Conservation (phyloP, 139 green algal genomes). For the Micractinium conductrix region DNA sequence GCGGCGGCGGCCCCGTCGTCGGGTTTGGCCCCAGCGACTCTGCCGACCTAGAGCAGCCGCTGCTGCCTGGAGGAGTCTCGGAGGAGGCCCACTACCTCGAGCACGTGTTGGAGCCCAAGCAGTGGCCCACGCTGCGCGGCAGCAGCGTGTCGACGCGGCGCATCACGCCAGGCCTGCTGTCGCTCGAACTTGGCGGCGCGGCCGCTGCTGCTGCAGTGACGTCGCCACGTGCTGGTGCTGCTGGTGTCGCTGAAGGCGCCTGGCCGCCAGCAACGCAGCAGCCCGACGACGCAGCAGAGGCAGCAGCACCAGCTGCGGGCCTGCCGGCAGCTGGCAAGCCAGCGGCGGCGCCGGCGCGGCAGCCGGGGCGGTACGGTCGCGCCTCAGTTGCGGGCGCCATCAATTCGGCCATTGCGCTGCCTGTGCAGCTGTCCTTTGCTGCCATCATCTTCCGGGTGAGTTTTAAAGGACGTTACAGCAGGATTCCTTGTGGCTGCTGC, state of each 20-base stretch:
- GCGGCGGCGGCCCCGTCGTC: background rate
- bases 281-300: no score
- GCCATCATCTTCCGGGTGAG: slow-evolving; percentile 78
- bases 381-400: slow-evolving; percentile 52
- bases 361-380: background rate
- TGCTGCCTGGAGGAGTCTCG: background rate
- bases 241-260: background rate
- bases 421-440: slow-evolving; percentile 75
- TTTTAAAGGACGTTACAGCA: no score
- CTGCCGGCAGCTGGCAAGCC: background rate
- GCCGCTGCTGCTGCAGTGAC: background rate
- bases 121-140: slow-evolving; percentile 14
- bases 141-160: slow-evolving; percentile 9
- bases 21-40: background rate
- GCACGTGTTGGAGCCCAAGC: slow-evolving; percentile 25
- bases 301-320: background rate
- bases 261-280: no score
- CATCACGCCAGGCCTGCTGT: slow-evolving; percentile 8
- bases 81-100: slow-evolving; percentile 18
- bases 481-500: no score
- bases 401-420: slow-evolving; percentile 67
- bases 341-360: background rate
- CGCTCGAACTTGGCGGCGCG: background rate
- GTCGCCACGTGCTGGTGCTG: background rate
- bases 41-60: background rate